Percentiles rank a stretch among this genome's conserved stretches.
phyloP scores from a whole-genome alignment of 176 grass and related monocot genomes.

The Musa schizocarpa region DNA sequence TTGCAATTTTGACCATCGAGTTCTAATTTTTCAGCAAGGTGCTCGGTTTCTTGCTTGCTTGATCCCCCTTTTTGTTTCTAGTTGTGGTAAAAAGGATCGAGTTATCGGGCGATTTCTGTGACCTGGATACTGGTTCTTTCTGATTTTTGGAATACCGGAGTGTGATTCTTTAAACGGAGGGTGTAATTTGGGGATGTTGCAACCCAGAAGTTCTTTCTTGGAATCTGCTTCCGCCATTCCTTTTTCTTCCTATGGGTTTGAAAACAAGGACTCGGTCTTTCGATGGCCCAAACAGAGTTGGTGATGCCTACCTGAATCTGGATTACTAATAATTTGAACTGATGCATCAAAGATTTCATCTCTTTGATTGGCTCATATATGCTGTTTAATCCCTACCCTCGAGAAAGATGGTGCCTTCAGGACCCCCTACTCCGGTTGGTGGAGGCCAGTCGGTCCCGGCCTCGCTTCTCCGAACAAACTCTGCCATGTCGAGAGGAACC shows the following conservation, averaged over 20 bases:
- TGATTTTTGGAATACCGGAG: conserved; percentile 2
- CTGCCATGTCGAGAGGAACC: conserved; percentile 42
- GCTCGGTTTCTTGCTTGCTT: not conserved
- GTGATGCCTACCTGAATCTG: not conserved
- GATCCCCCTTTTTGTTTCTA: not conserved
- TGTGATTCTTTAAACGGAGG: conserved; percentile 2
- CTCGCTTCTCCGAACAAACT: conserved; percentile 57
- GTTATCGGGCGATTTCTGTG: not conserved
- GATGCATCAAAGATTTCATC: not conserved
- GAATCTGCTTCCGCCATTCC: not conserved
- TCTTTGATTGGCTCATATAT: conserved; percentile 3
- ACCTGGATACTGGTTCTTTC: not conserved
- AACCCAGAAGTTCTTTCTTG: not conserved
- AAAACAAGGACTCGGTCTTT: not conserved
- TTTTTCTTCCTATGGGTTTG: not conserved
- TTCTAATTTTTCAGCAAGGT: conserved; percentile 16
- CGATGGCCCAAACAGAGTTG: not conserved
- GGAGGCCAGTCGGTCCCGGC: conserved; percentile 43
- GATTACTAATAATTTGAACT: not conserved
- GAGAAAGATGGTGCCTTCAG: conserved; percentile 61
- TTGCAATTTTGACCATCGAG: not conserved
- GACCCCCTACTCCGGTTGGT: conserved; percentile 61
- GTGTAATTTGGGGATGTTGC: not conserved
- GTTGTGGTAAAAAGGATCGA: not conserved
- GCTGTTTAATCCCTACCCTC: conserved; percentile 4